phyloP scores from a whole-genome alignment of 257 asterid species.

The Nicotiana tabacum region DNA sequence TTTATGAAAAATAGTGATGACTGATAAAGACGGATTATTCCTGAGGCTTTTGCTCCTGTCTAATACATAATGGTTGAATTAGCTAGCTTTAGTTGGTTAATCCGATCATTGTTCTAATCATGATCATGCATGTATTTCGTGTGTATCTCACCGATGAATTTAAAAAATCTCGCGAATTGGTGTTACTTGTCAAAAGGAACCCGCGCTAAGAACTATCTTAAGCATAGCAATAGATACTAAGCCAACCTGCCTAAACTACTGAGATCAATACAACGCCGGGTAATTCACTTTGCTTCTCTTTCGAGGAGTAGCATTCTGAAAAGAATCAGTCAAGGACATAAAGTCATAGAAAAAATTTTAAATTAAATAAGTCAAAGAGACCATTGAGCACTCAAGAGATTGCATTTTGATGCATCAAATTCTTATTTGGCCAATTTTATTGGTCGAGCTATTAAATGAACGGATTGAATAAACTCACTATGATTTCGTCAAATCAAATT shows the following conservation, averaged over 20 bases:
- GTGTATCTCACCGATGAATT: too few relatives aligned
- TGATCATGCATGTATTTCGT: too few relatives aligned
- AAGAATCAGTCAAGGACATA: neutral
- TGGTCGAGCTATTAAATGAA: neutral
- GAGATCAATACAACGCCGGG: conserved; percentile 98
- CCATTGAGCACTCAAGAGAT: neutral
- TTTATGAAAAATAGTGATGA: too few relatives aligned
- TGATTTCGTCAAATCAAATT: neutral
- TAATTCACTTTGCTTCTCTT: conserved; percentile 81
- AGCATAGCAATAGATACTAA: conserved; percentile 15
- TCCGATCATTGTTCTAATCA: too few relatives aligned
- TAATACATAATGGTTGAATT: too few relatives aligned
- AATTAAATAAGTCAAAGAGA: neutral
- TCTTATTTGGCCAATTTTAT: neutral
- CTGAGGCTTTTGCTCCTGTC: too few relatives aligned
- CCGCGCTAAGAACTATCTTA: neutral
- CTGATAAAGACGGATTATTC: too few relatives aligned
- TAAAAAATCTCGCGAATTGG: too few relatives aligned
- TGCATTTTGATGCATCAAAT: neutral
- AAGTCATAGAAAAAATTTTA: neutral
- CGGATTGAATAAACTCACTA: neutral
- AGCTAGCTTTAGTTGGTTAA: too few relatives aligned
- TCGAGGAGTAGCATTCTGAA: conserved; percentile 69
- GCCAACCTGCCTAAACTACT: conserved; percentile 99
- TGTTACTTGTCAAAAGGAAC: neutral